Evolutionary conservation across 2,329 filamentous ascomycete genomes (phyloP), one percentile per base, ranked within the genome.

Genomic region (Biscogniauxia marginata): DNA sequence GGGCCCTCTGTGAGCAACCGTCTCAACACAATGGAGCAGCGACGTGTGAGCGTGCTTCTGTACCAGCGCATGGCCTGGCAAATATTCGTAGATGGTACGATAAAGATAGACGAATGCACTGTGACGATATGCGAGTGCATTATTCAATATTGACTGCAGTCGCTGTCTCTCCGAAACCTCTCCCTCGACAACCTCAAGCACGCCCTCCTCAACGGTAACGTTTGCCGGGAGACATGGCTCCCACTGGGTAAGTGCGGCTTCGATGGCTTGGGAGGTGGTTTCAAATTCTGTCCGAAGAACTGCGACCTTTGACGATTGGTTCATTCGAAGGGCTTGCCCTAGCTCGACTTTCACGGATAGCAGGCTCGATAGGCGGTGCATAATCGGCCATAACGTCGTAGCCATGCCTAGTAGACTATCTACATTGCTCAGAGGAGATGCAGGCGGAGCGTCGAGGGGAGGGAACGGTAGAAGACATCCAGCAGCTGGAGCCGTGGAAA

Each of bases 351-450:
- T 85, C 13, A 84, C 73, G 1, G 77, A 76, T 1, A 79, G 71
- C 0, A 87, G 75, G 56, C 78, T 81, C 0, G 83, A 84, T 1
- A 87, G 75, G 8, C 81, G 80, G 63, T 87, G 83, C 58, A 86
- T 84, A 18, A 86, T 80, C 9, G 84, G 84, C 84, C 84, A 87
- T 0, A 87, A 71, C 2, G 83, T 83, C 1, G 82, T 85, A 1
- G 83, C 80, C 73, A 87, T 81, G 20, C 84, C 84, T 1, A 87
- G 78, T 2, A 87, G 73, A 3, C 81, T 82, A 62, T 86, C 83
- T 22, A 85, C 81, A 43, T 80, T 80, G 56, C 74, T 76, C 6
- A 81, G 67, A 0, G 82, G 75, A 1, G 80, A 79, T 9, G 71
- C 71, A 9, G 72, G 70, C 2, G 73, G 71, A 2, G 77, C 74